Evolutionary conservation across 495 filamentous ascomycete species (phyloP).

Genomic region (Hypoxylon fuscum): DNA sequence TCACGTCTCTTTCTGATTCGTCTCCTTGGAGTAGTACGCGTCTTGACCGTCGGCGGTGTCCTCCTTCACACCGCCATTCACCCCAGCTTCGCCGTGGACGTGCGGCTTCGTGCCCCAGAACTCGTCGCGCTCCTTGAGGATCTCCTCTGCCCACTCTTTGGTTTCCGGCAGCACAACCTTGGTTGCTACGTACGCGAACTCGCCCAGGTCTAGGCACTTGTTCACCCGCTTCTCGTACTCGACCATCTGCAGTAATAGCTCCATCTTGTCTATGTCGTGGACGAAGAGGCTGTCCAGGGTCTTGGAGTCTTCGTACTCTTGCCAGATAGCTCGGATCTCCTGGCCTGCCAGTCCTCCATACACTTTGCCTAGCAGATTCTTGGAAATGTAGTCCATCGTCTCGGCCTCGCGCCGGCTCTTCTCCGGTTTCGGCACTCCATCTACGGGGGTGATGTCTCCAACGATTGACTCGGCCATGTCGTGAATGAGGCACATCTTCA

Average conservation of each 20-base stretch:
- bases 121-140: slow-evolving; percentile 77
- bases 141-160: slow-evolving; percentile 77
- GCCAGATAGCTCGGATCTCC: slow-evolving; percentile 80
- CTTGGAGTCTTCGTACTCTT: slow-evolving; percentile 89
- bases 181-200: slow-evolving; percentile 81
- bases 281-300: slow-evolving; percentile 89
- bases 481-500: slow-evolving; percentile 92
- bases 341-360: slow-evolving; percentile 70
- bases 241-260: slow-evolving; percentile 91
- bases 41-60: slow-evolving; percentile 50
- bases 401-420: slow-evolving; percentile 85
- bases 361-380: slow-evolving; percentile 75
- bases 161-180: slow-evolving; percentile 79
- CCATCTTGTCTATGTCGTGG: slow-evolving; percentile 97
- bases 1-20: slow-evolving; percentile 27
- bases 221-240: slow-evolving; percentile 86
- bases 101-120: slow-evolving; percentile 69
- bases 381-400: slow-evolving; percentile 89
- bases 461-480: slow-evolving; percentile 97
- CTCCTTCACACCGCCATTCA: slow-evolving; percentile 49
- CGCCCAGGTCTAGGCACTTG: slow-evolving; percentile 74
- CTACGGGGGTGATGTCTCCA: slow-evolving; percentile 94
- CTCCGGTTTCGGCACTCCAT: slow-evolving; percentile 74
- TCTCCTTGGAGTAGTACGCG: slow-evolving; percentile 51
- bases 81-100: slow-evolving; percentile 51